phyloP scores from a whole-genome alignment of 805 yeast genomes.

The Wickerhamomyces pijperi region DNA sequence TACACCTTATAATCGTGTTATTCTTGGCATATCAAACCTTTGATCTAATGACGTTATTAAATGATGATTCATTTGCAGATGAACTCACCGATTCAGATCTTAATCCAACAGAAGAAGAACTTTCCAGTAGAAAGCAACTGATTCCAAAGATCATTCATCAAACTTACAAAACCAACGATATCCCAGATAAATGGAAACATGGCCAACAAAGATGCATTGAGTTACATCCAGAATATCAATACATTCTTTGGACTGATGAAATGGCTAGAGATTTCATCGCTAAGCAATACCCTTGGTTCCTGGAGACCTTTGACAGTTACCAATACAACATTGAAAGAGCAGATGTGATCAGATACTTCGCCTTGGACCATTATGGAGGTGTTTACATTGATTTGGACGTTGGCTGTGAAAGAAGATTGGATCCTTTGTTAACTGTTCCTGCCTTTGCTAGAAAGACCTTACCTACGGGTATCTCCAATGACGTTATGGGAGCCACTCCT shows the following conservation, averaged over 20 bases:
- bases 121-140: slow-evolving; percentile 24
- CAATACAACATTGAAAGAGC: slow-evolving; percentile 80
- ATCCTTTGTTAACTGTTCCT: slow-evolving; percentile 70
- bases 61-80: slow-evolving; percentile 60
- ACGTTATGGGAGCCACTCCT: slow-evolving; percentile 85
- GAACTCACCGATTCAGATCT: slow-evolving; percentile 54
- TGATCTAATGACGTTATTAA: slow-evolving; percentile 63
- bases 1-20: slow-evolving; percentile 33
- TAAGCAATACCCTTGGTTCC: slow-evolving; percentile 79
- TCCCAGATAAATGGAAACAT: slow-evolving; percentile 73
- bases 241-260: slow-evolving; percentile 84
- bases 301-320: slow-evolving; percentile 66
- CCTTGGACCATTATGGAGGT: slow-evolving; percentile 77
- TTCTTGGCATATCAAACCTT: slow-evolving; percentile 48
- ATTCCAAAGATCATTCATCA: slow-evolving; percentile 92
- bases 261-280: slow-evolving; percentile 69
- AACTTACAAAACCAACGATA: slow-evolving; percentile 69
- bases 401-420: slow-evolving; percentile 70
- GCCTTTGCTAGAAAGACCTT: slow-evolving; percentile 80
- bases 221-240: slow-evolving; percentile 79
- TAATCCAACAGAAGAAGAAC: slow-evolving; percentile 36
- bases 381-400: slow-evolving; percentile 85
- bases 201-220: slow-evolving; percentile 72
- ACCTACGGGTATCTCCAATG: slow-evolving; percentile 89
- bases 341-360: slow-evolving; percentile 83